These are phyloP conservation scores for Symbiotaphrina buchneri DNA, from an alignment of 495 filamentous ascomycete species.

Conservation along the genomic window DNA sequence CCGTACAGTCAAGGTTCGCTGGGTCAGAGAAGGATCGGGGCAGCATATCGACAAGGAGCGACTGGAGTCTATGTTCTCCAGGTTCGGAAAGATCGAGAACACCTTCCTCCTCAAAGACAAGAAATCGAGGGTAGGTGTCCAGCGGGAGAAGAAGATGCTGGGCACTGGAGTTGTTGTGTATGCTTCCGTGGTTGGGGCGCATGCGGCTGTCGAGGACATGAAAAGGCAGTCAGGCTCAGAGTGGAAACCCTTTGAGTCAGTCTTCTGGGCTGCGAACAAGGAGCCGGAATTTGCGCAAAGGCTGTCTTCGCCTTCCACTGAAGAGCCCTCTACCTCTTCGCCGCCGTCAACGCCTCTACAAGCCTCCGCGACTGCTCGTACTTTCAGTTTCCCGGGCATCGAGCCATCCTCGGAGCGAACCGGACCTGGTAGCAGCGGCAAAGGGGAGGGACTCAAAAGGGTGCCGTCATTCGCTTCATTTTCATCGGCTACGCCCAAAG, in stretches of 20 bases:
- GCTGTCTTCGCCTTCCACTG: conserved; percentile 6
- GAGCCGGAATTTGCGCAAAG: conserved; percentile 21
- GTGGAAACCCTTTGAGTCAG: conserved; percentile 26
- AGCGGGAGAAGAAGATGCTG: conserved; percentile 24
- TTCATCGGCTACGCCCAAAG: conserved; percentile 13
- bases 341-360: conserved; percentile 7
- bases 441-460: conserved; percentile 3
- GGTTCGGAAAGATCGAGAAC: conserved; percentile 33
- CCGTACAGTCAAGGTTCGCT: conserved; percentile 34
- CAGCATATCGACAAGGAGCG: conserved; percentile 20
- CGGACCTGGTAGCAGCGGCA: background rate
- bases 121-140: conserved; percentile 18
- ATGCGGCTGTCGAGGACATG: conserved; percentile 32
- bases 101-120: conserved; percentile 30
- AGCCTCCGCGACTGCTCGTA: conserved; percentile 1
- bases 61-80: conserved; percentile 20
- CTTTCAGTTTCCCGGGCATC: background rate
- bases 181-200: conserved; percentile 32
- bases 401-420: background rate
- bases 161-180: conserved; percentile 33
- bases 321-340: conserved; percentile 5
- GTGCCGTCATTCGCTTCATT: conserved; percentile 27
- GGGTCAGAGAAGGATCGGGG: conserved; percentile 23
- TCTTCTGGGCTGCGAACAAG: conserved; percentile 29
- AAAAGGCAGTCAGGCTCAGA: conserved; percentile 19